Evolutionary conservation across 495 filamentous ascomycete species (phyloP), one percentile per base, ranked within the genome.

Genomic region (Penicillium bialowiezense): DNA sequence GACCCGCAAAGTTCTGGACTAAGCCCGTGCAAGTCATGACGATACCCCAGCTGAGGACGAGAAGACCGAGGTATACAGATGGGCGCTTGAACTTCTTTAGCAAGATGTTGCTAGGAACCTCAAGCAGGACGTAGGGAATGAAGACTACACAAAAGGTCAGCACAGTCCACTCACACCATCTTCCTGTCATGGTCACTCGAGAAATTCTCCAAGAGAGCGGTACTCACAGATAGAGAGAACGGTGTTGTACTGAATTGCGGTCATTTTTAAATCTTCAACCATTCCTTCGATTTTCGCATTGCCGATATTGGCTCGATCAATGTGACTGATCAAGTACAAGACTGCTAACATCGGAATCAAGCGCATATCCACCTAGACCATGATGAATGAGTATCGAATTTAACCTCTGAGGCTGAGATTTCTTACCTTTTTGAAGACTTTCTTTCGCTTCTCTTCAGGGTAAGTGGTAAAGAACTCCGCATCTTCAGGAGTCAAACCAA

Each of bases 231-330:
- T 59, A 0, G 58, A 60, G 2, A 64, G 58, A 9, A 51, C 84
- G 32, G 59, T 55, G 20, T 64, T 64, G 44, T 58, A 64, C 26
- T 64, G 55, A 0, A 41, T 23, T 1, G 52, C 58, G 19, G 46
- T 38, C 39, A 42, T 44, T 18, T 24, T 40, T 1, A 23, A 41
- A 39, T 41, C 44, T 19, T 29, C 8, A 10, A 51, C 19, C 20
- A 63, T 48, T 7, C 60, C 60, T 21, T 56, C 50, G 13, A 60
- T 60, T 17, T 57, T 56, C 0, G 60, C 60, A 48, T 63, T 63
- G 12, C 51, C 49, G 49, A 90, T 88, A 60, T 85, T 86, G 7
- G 72, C 72, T 14, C 77, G 54, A 48, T 82, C 84, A 1, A 83
- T 62, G 56, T 82, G 79, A 5, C 63, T 65, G 12, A 78, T 60